These are phyloP conservation scores for Gracilaria gracilis DNA, from an alignment of 23 red algal species.

Conservation along the genomic window DNA sequence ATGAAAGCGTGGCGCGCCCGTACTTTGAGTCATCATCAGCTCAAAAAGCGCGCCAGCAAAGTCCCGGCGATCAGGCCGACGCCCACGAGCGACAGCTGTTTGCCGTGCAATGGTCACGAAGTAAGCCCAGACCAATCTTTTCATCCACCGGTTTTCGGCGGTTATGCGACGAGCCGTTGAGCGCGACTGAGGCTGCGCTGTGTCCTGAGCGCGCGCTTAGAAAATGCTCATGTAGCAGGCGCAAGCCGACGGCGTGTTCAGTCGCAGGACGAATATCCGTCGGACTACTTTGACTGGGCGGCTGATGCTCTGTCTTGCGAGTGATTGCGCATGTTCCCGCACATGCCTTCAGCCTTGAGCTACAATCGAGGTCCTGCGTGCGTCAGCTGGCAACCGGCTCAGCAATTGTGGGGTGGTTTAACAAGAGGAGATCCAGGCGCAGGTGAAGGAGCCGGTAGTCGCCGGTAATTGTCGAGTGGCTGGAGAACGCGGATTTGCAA, in stretches of 20 bases:
- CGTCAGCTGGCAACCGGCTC: constrained; percentile 82
- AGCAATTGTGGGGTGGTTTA: constrained; percentile 79
- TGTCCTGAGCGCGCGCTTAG: constrained; percentile 60
- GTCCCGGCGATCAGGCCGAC: too few species aligned
- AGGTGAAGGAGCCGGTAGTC: constrained; percentile 76
- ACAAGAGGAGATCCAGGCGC: not conserved
- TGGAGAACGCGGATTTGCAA: constrained; percentile 80
- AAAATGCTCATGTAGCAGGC: constrained; percentile 13
- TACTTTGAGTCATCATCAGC: too few species aligned
- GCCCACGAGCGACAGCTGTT: constrained; percentile 64
- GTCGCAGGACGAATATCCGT: constrained; percentile 40
- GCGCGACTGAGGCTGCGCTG: too few species aligned
- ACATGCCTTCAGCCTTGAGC: constrained; percentile 79
- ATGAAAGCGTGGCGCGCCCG: too few species aligned
- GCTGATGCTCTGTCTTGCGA: too few species aligned
- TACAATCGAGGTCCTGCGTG: constrained; percentile 92
- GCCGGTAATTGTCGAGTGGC: constrained; percentile 80
- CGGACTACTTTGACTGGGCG: constrained; percentile 66
- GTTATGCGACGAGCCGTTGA: constrained; percentile 53
- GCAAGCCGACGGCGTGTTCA: constrained; percentile 70
- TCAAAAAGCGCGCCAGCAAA: constrained; percentile 76
- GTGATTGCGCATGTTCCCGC: constrained; percentile 72
- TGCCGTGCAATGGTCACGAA: constrained; percentile 51
- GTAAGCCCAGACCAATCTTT: too few species aligned
- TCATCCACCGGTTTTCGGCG: too few species aligned